These are phyloP conservation scores for Vigna hirtella DNA, from an alignment of 306 rosid species.

Conservation along the genomic window DNA sequence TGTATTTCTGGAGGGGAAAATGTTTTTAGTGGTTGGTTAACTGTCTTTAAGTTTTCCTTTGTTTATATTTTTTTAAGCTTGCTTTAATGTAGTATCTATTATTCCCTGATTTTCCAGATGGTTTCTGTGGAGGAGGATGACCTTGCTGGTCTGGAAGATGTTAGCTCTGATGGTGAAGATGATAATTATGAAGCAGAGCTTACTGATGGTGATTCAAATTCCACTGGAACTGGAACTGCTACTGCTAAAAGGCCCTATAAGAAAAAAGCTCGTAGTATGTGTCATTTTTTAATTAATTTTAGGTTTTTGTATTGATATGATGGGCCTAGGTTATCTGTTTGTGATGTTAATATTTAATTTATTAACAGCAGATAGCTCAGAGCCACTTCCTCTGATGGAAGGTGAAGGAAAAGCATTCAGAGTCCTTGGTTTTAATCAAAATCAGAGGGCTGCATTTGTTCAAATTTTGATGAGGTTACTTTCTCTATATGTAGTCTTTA, in stretches of 20 bases:
- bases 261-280: conserved; percentile 81
- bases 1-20: background rate
- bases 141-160: conserved; percentile 98
- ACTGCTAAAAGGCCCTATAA: conserved; percentile 62
- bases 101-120: conserved; percentile 63
- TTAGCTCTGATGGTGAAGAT: conserved; percentile 95
- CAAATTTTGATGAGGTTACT: conserved; percentile 93
- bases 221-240: conserved; percentile 70
- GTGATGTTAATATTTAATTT: conserved; percentile 36
- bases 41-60: background rate
- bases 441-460: conserved; percentile 94
- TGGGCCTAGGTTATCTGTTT: conserved; percentile 20
- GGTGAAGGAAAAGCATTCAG: conserved; percentile 97
- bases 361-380: conserved; percentile 77
- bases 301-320: conserved; percentile 26
- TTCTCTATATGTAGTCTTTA: conserved; percentile 24
- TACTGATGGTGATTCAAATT: conserved; percentile 84
- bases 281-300: conserved; percentile 22
- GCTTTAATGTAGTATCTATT: conserved; percentile 24
- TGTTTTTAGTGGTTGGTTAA: background rate
- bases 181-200: conserved; percentile 95
- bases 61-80: background rate
- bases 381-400: conserved; percentile 95
- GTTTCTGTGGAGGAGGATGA: conserved; percentile 98
- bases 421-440: conserved; percentile 96